These are phyloP conservation scores for Macrocybe gigantea DNA, from an alignment of 768 basidiomycete species.

Conservation along the genomic window DNA sequence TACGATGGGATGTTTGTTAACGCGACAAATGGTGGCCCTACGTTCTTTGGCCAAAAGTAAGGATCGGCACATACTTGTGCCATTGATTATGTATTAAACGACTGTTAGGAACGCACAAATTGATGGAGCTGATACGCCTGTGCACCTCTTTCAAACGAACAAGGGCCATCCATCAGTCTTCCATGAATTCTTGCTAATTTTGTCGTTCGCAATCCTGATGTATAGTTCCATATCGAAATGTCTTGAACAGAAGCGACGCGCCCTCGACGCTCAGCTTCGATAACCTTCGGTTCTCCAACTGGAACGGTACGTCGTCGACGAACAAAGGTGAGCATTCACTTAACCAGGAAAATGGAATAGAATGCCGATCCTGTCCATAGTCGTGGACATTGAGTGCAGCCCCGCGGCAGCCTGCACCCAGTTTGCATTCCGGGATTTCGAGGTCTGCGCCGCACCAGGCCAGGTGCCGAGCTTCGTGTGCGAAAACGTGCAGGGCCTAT, in stretches of 20 bases:
- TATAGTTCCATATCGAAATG: background rate
- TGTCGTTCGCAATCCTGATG: background rate
- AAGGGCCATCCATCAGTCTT: slow-evolving; percentile 34
- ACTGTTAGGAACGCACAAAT: slow-evolving; percentile 32
- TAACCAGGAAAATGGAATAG: background rate
- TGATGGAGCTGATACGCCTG: slow-evolving; percentile 38
- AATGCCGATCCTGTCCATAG: slow-evolving; percentile 16
- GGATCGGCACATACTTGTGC: slow-evolving; percentile 4
- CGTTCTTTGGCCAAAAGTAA: slow-evolving; percentile 44
- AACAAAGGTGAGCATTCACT: slow-evolving; percentile 26
- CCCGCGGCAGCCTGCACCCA: slow-evolving; percentile 38
- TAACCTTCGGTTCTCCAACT: slow-evolving; percentile 38
- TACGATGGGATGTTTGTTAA: slow-evolving; percentile 56
- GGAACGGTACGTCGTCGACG: slow-evolving; percentile 38
- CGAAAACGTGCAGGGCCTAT: slow-evolving; percentile 34
- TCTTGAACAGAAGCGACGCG: slow-evolving; percentile 33
- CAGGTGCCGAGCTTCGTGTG: slow-evolving; percentile 35
- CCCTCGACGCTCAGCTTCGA: slow-evolving; percentile 44
- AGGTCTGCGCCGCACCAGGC: slow-evolving; percentile 29
- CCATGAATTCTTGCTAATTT: background rate
- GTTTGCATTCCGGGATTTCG: slow-evolving; percentile 34
- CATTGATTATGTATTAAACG: background rate
- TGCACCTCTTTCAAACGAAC: slow-evolving; percentile 50
- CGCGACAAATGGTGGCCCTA: slow-evolving; percentile 48
- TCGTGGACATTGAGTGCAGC: slow-evolving; percentile 47